Base-by-base conservation (phyloP, 2,329 filamentous ascomycete species). In the Simplicillium aogashimaense region DNA sequence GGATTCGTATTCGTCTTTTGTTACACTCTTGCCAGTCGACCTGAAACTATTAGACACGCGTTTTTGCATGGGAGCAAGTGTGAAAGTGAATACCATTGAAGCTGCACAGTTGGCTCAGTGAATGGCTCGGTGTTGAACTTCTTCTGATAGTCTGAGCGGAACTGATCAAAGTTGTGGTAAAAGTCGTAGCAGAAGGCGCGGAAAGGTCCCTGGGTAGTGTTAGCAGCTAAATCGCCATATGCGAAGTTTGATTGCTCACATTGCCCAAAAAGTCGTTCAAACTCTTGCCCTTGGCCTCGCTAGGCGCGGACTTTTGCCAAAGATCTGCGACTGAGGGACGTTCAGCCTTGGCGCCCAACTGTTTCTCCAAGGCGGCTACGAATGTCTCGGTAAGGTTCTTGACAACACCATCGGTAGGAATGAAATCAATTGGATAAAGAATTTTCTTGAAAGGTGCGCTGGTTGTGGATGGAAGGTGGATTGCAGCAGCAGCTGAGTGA, bases 131-230 rank as follows among this genome's bases (percentile, higher is more conserved):
- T 44, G 4, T 48, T 43, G 29, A 55, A 54, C 15, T 47, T 49
- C 20, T 47, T 20, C 10, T 33, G 29, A 29, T 57, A 63, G 1
- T 44, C 43, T 1, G 43, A 18, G 16, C 52, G 47, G 20, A 63
- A 64, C 0, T 39, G 34, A 13, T 52, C 45, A 39, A 57, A 60
- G 5, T 47, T 39, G 32, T 56, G 48, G 38, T 54, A 59, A 38
- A 58, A 60, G 7, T 58, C 57, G 45, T 57, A 55, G 38, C 55
- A 59, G 38, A 56, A 57, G 2, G 50, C 50, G 2, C 44, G 41
- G 25, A 58, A 60, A 1, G 55, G 47, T 3, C 52, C 52, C 58
- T 63, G 13, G 13, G 15, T 9, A 1, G 7, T 10, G 25, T 41
- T 55, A 12, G 13, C 20, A 3, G 16, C 7, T 15, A 25, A 36